Evolutionary conservation across 495 filamentous ascomycete species (phyloP).

Genomic region (Letharia columbiana): DNA sequence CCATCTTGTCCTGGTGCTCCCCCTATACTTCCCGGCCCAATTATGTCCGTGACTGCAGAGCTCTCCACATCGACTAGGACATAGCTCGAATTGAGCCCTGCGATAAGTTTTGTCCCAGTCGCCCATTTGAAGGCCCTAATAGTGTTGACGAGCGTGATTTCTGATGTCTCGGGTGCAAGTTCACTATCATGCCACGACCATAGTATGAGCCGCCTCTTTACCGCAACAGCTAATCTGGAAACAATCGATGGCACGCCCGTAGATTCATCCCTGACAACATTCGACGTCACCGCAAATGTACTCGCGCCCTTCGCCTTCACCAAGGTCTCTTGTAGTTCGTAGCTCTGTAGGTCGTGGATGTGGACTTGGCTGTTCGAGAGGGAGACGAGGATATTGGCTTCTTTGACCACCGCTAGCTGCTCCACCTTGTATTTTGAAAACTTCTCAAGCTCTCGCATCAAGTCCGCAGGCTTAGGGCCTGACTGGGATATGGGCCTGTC

Average conservation of each 20-base stretch:
- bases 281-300: constrained; percentile 84
- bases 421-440: constrained; percentile 85
- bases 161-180: constrained; percentile 59
- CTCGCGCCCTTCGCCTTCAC: constrained; percentile 77
- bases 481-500: constrained; percentile 28
- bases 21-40: constrained; percentile 66
- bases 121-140: constrained; percentile 86
- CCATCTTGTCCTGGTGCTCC: constrained; percentile 55
- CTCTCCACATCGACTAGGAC: constrained; percentile 79
- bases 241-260: constrained; percentile 87
- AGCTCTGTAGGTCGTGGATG: constrained; percentile 80
- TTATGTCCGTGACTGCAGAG: constrained; percentile 61
- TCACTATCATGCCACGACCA: constrained; percentile 98
- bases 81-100: constrained; percentile 80
- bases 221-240: constrained; percentile 78
- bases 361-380: constrained; percentile 81
- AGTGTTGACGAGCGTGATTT: constrained; percentile 68
- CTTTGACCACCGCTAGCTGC: constrained; percentile 90
- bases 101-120: constrained; percentile 73
- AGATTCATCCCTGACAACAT: constrained; percentile 79
- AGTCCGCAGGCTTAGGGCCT: constrained; percentile 59
- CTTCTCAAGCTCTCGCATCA: constrained; percentile 83
- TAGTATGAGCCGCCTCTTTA: constrained; percentile 79
- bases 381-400: constrained; percentile 81
- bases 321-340: constrained; percentile 70